These are phyloP conservation scores for Helianthus tuberosus DNA, from an alignment of 129 eudicot genomes.

Conservation along the genomic window DNA sequence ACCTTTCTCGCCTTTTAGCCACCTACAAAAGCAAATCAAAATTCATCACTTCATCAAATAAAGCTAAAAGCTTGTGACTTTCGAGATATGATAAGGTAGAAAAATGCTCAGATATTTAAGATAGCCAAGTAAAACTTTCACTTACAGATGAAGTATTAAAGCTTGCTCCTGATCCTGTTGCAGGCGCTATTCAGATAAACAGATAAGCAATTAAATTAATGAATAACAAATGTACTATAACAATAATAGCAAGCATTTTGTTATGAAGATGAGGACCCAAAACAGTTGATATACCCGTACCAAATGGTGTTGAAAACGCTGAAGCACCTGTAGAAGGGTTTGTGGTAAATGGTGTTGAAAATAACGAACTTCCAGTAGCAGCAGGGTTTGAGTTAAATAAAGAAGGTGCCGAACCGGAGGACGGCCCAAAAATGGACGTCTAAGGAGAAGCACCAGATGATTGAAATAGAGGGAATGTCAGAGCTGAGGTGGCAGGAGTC, in stretches of 20 bases:
- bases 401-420: constrained; percentile 62
- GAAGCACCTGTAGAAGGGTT: constrained; percentile 55
- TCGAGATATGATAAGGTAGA: too few relatives aligned
- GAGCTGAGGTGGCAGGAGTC: constrained; percentile 66
- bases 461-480: constrained; percentile 49
- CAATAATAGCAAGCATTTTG: neutral
- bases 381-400: constrained; percentile 52
- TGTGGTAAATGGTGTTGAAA: constrained; percentile 68
- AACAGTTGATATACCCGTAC: constrained; percentile 41
- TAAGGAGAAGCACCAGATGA: constrained; percentile 73
- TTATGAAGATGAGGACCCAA: neutral
- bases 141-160: constrained; percentile 75
- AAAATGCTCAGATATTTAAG: too few relatives aligned
- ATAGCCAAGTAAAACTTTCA: constrained; percentile 6
- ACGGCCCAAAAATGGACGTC: constrained; percentile 60
- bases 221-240: neutral
- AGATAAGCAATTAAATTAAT: neutral
- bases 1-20: too few relatives aligned
- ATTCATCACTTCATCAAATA: too few relatives aligned
- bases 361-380: constrained; percentile 40
- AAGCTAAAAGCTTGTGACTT: too few relatives aligned
- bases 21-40: too few relatives aligned
- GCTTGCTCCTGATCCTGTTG: constrained; percentile 87
- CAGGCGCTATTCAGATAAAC: constrained; percentile 63
- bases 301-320: constrained; percentile 75